Base-by-base conservation (phyloP, 2,329 filamentous ascomycete genomes). In the Fusarium mundagurra region DNA sequence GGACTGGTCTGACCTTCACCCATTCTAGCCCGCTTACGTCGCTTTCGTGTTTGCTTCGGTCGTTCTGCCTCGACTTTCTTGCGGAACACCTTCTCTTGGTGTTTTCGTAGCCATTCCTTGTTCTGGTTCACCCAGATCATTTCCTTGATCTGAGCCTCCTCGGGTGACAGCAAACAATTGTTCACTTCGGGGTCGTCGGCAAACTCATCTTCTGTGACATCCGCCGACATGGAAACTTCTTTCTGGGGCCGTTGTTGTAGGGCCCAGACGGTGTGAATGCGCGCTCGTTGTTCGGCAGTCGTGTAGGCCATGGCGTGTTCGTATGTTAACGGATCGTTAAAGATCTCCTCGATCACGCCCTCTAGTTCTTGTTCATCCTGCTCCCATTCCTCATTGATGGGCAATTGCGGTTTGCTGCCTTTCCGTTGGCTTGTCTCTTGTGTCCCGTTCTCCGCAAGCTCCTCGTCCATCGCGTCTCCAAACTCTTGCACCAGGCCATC, bases 81-180 rank as follows among this genome's bases (percentile, higher is more conserved):
- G 44, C 93, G 90, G 64, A 97, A 92, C 12, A 93, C 88, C 82
- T 96, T 97, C 69, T 93, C 91, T 79, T 98, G 95, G 80, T 97
- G 93, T 55, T 91, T 89, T 14, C 96, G 93, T 44, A 99, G 87
- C 89, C 95, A 99, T 75, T 97, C 94, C 81, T 96, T 95, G 82
- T 99, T 98, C 80, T 95, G 92, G 68, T 96, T 95, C 48, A 97
- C 91, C 96, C 96, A 99, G 60, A 98, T 93, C 68, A 91, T 91
- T 82, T 98, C 95, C 82, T 98, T 98, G 79, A 95, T 90, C 39
- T 89, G 89, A 5, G 92, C 90, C 83, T 98, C 95, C 7, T 90
- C 89, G 3, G 92, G 89, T 0, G 88, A 89, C 10, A 98, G 87
- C 41, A 95, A 83, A 79, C 95, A 98, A 77, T 93, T 93, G 67